phyloP scores from a whole-genome alignment of 805 yeast genomes.

The Schizosaccharomyces lindneri region DNA sequence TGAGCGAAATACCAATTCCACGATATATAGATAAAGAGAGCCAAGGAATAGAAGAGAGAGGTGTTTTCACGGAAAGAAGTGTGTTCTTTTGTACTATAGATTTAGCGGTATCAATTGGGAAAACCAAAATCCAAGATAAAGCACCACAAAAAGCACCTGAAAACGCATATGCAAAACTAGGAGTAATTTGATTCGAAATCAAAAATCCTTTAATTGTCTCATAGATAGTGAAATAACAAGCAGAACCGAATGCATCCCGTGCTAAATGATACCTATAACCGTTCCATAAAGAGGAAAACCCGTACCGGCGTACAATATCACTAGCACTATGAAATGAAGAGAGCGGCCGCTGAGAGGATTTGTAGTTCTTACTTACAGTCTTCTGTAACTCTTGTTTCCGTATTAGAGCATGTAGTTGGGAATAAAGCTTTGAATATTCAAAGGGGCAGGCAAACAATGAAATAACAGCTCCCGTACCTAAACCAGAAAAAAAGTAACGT shows the following conservation, averaged over 20 bases:
- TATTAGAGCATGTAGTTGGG: slow-evolving; percentile 33
- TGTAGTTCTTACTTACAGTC: not conserved
- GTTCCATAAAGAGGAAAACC: slow-evolving; percentile 32
- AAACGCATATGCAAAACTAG: slow-evolving; percentile 26
- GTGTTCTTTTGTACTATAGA: slow-evolving; percentile 51
- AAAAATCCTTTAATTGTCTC: slow-evolving; percentile 34
- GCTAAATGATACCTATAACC: slow-evolving; percentile 20
- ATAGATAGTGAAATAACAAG: slow-evolving; percentile 47
- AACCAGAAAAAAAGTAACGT: slow-evolving; percentile 24
- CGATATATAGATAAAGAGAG: not conserved
- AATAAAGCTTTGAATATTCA: slow-evolving; percentile 58
- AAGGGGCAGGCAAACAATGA: slow-evolving; percentile 49
- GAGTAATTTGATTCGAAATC: slow-evolving; percentile 12
- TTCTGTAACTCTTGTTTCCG: slow-evolving; percentile 9
- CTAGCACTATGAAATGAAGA: slow-evolving; percentile 23
- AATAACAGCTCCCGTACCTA: slow-evolving; percentile 32
- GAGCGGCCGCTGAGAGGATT: slow-evolving; percentile 6
- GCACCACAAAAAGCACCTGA: slow-evolving; percentile 70
- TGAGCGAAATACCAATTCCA: not conserved
- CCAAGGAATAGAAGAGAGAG: not conserved
- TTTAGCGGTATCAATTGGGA: slow-evolving; percentile 63
- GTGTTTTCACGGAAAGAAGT: slow-evolving; percentile 14
- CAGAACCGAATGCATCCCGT: slow-evolving; percentile 49
- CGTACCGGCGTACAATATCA: slow-evolving; percentile 33
- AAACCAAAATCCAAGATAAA: slow-evolving; percentile 47